phyloP scores from a whole-genome alignment of 1,284 basidiomycete genomes.

The Moesziomyces sp. region DNA sequence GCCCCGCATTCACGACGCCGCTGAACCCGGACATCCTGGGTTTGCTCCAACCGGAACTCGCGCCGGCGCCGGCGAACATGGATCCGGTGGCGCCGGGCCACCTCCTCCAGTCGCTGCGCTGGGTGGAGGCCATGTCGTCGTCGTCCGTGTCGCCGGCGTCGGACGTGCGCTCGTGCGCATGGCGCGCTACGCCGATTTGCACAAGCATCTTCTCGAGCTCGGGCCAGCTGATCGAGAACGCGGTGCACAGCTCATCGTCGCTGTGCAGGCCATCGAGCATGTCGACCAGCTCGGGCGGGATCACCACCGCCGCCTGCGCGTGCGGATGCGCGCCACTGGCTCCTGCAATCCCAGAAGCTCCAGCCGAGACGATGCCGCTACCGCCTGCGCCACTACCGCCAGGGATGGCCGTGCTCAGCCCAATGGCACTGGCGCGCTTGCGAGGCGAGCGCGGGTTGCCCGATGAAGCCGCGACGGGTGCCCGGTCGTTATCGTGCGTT shows the following conservation, averaged over 20 bases:
- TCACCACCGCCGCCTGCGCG: background rate
- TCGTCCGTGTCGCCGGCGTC: constrained; percentile 28
- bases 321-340: constrained; percentile 13
- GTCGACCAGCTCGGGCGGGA: constrained; percentile 72
- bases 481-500: constrained; percentile 6
- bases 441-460: constrained; percentile 26
- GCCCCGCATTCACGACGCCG: constrained; percentile 1
- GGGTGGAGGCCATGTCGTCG: constrained; percentile 22
- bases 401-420: constrained; percentile 18
- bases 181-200: constrained; percentile 28
- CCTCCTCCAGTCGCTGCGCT: constrained; percentile 23
- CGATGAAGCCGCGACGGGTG: background rate
- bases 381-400: background rate
- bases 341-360: constrained; percentile 2
- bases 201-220: constrained; percentile 79
- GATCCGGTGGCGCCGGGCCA: constrained; percentile 11
- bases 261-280: constrained; percentile 87
- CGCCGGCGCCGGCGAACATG: constrained; percentile 6
- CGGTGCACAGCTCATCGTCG: constrained; percentile 87
- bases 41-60: constrained; percentile 46
- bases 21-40: constrained; percentile 30
- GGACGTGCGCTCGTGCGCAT: background rate
- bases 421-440: constrained; percentile 27
- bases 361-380: constrained; percentile 1
- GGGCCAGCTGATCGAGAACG: constrained; percentile 84